A percentile compares a stretch with the other conserved stretches of the same genome.
phyloP scores from a whole-genome alignment of 1,284 basidiomycete genomes.

The Albatrellus sp. region DNA sequence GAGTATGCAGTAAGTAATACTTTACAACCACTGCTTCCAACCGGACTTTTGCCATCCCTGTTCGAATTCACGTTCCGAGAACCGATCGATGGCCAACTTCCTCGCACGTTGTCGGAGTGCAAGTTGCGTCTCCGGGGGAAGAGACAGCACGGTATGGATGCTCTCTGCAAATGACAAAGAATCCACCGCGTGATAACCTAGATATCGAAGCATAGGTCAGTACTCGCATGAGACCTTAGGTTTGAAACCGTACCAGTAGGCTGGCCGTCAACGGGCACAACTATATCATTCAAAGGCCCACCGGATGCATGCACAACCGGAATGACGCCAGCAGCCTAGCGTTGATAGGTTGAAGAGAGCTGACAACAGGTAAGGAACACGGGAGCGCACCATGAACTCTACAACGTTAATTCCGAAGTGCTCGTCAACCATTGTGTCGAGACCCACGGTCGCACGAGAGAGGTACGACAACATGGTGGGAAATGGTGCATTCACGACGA shows the following conservation, averaged over 20 bases:
- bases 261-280: conserved; percentile 63
- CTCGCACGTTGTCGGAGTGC: conserved; percentile 63
- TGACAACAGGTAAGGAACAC: conserved; percentile 4
- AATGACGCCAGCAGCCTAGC: conserved; percentile 84
- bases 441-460: conserved; percentile 65
- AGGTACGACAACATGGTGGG: conserved; percentile 59
- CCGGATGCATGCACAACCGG: conserved; percentile 90
- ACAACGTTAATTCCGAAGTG: conserved; percentile 99
- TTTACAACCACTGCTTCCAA: conserved; percentile 32
- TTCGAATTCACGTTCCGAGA: conserved; percentile 72
- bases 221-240: background rate
- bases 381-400: conserved; percentile 78
- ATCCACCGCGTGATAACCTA: conserved; percentile 76
- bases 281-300: conserved; percentile 86
- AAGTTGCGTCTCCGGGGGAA: conserved; percentile 42
- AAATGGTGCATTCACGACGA: conserved; percentile 80
- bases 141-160: conserved; percentile 53
- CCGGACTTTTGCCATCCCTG: conserved; percentile 57
- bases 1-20: background rate
- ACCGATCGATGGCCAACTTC: conserved; percentile 54
- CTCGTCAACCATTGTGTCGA: conserved; percentile 98
- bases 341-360: conserved; percentile 1
- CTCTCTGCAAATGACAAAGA: conserved; percentile 60
- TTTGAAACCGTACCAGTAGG: conserved; percentile 44
- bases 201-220: conserved; percentile 2